phyloP scores from a whole-genome alignment of 164 flowering plant species.

The Tetrastigma voinierianum region DNA sequence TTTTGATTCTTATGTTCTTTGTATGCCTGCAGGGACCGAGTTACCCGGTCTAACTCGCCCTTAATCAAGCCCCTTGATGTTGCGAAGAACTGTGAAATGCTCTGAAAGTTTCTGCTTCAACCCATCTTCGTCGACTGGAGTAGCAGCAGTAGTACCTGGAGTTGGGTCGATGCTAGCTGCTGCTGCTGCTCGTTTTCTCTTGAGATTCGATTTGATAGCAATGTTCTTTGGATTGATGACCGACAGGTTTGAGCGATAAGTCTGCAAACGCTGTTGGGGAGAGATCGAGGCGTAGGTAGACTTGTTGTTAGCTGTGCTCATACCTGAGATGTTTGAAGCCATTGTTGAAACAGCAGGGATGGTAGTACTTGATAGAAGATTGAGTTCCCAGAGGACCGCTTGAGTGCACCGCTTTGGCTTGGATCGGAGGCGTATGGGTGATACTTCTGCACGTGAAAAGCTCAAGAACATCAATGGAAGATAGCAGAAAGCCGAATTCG shows the following conservation, averaged over 20 bases:
- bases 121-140: slow-evolving; percentile 37
- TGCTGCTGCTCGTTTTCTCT: slow-evolving; percentile 40
- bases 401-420: slow-evolving; percentile 75
- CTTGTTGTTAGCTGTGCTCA: slow-evolving; percentile 46
- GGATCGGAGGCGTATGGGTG: slow-evolving; percentile 79
- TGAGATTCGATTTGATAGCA: slow-evolving; percentile 27
- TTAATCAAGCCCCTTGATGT: slow-evolving; percentile 58
- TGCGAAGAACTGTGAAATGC: slow-evolving; percentile 53
- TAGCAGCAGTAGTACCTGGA: background rate
- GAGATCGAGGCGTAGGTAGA: slow-evolving; percentile 39
- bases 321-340: slow-evolving; percentile 55
- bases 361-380: slow-evolving; percentile 73
- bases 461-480: too few relatives aligned
- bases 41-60: slow-evolving; percentile 50
- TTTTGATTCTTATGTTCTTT: slow-evolving; percentile 56
- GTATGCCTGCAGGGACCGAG: slow-evolving; percentile 36
- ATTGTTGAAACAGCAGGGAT: slow-evolving; percentile 58
- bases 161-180: slow-evolving; percentile 1
- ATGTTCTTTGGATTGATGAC: slow-evolving; percentile 25
- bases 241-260: slow-evolving; percentile 44
- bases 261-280: slow-evolving; percentile 72
- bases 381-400: slow-evolving; percentile 88
- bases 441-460: slow-evolving; percentile 53
- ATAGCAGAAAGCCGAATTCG: too few relatives aligned
- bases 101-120: slow-evolving; percentile 53